Evolutionary conservation across 2,329 filamentous ascomycete genomes (phyloP), one percentile per base, ranked within the genome.

Genomic region (Alternaria longipes): DNA sequence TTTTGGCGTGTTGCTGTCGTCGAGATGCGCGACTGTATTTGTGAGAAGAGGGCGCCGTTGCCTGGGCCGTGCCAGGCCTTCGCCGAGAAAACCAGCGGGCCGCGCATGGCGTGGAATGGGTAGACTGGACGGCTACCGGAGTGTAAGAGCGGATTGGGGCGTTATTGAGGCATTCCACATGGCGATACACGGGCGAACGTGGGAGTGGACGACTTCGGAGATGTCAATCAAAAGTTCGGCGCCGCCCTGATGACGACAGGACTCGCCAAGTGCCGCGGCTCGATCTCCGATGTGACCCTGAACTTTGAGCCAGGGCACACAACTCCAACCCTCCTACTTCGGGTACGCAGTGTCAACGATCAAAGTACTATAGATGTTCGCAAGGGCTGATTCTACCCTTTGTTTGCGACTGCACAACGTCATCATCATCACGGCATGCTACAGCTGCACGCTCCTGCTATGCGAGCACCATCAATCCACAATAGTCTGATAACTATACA

Each of bases 31-130:
- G 65, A 64, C 54, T 70, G 72, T 75, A 77, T 74, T 16, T 71
- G 74, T 20, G 73, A 71, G 59, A 74, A 72, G 32, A 75, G 71
- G 66, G 72, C 70, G 69, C 74, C 75, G 66, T 72, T 77, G 8
- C 74, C 75, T 40, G 71, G 65, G 54, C 73, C 71, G 46, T 74
- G 67, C 74, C 75, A 78, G 69, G 74, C 74, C 68, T 74, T 77
- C 57, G 68, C 69, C 45, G 71, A 68, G 62, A 73, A 65, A 44
- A 66, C 64, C 51, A 72, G 65, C 60, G 72, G 67, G 64, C 71
- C 69, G 71, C 76, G 76, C 78, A 79, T 79, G 59, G 72, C 74
- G 68, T 50, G 54, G 54, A 49, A 56, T 9, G 54, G 65, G 67
- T 57, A 70, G 67, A 69, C 64, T 49, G 60, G 36, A 20, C 34